A percentile compares a stretch with the other conserved stretches of the same genome.
These are phyloP conservation scores for Hypericum perforatum DNA, from an alignment of 345 rosid genomes.

Conservation along the genomic window DNA sequence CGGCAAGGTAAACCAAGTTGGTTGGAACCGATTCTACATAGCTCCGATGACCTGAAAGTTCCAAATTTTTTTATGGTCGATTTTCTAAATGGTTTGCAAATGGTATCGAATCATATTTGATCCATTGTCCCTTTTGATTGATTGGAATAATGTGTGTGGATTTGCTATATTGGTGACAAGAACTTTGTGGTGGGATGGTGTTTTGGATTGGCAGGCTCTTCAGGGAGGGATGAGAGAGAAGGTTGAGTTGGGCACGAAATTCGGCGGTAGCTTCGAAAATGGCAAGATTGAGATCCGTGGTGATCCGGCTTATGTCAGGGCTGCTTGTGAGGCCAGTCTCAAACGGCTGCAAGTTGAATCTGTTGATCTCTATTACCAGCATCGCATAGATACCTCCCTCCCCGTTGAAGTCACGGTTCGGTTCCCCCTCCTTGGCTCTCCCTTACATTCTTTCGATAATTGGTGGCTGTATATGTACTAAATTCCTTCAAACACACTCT, in stretches of 20 bases:
- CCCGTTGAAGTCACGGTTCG: conserved; percentile 57
- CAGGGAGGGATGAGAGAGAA: conserved; percentile 44
- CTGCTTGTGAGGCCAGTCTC: conserved; percentile 53
- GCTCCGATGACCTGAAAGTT: too few relatives aligned
- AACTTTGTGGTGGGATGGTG: too few relatives aligned
- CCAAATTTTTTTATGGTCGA: too few relatives aligned
- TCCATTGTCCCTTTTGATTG: too few relatives aligned
- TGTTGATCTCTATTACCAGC: conserved; percentile 63
- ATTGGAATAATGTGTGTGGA: too few relatives aligned
- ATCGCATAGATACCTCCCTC: conserved; percentile 39
- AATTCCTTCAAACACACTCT: neutral
- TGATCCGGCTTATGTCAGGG: conserved; percentile 46
- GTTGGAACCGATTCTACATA: too few relatives aligned
- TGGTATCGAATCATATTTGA: too few relatives aligned
- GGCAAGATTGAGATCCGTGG: conserved; percentile 28
- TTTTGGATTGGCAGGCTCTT: conserved; percentile 28
- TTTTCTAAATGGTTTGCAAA: too few relatives aligned
- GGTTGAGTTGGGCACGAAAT: conserved; percentile 53
- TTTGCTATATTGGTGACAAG: too few relatives aligned
- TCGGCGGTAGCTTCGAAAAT: conserved; percentile 20
- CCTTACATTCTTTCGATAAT: neutral
- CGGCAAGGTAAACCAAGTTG: conserved; percentile 37
- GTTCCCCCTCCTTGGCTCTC: neutral
- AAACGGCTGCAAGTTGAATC: conserved; percentile 39
- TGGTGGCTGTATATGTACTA: neutral